Percentiles rank a stretch among this genome's conserved stretches.
These are phyloP conservation scores for Lagerstroemia fauriei DNA, from an alignment of 441 rosid species.

Conservation along the genomic window DNA sequence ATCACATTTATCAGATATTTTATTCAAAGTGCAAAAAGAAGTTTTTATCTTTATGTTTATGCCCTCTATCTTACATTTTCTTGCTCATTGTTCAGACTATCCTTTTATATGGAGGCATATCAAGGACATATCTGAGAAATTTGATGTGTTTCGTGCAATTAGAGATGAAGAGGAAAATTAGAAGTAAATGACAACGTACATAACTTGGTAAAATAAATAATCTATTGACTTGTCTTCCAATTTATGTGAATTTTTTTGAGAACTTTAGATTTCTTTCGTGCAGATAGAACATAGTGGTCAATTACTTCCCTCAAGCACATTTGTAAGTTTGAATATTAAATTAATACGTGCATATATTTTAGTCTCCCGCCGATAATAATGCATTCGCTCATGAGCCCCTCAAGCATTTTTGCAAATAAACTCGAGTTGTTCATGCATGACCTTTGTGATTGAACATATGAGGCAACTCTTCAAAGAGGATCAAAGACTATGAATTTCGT, in stretches of 20 bases:
- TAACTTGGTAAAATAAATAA: neutral
- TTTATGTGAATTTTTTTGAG: neutral
- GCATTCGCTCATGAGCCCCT: neutral
- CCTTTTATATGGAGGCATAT: neutral
- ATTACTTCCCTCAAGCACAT: neutral
- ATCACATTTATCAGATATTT: conserved; percentile 19
- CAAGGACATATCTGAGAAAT: neutral
- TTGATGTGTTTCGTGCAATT: neutral
- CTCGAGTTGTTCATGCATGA: neutral
- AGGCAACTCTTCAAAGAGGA: neutral
- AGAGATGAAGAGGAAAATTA: neutral
- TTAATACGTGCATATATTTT: no score
- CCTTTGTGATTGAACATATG: neutral
- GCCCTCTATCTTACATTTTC: neutral
- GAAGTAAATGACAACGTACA: neutral
- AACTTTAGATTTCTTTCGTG: neutral
- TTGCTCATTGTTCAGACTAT: neutral
- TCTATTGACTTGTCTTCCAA: neutral
- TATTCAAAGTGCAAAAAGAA: no score
- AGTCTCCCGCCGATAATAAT: neutral
- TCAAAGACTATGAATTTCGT: neutral
- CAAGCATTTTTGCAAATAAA: neutral
- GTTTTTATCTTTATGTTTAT: no score
- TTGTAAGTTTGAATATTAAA: no score
- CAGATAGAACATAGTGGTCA: neutral